Conservation (phyloP, 331 rosid species). For the Pyrus hybrid region DNA sequence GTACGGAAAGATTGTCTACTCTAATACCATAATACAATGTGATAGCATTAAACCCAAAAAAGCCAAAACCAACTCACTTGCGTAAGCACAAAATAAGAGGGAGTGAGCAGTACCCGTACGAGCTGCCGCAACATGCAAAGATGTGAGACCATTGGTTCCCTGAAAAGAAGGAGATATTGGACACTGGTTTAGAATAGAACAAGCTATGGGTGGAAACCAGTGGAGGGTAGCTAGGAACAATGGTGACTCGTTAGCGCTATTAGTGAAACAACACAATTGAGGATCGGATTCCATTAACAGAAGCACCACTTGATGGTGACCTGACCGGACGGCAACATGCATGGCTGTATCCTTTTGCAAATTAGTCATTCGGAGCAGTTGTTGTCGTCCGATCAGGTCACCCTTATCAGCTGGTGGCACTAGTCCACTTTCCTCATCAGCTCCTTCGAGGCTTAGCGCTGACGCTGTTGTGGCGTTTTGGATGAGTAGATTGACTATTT, state of each 20-base stretch:
- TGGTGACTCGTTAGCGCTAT: not conserved
- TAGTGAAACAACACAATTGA: not conserved
- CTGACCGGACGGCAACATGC: not conserved
- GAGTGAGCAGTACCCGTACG: not conserved
- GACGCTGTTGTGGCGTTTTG: too few species aligned
- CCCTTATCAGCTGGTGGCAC: not conserved
- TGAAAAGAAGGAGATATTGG: not conserved
- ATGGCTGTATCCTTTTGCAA: not conserved
- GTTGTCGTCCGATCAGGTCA: not conserved
- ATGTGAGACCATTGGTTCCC: conserved; percentile 4
- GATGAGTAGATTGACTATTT: too few species aligned
- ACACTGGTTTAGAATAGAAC: not conserved
- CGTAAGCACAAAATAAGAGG: too few species aligned
- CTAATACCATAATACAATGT: too few species aligned
- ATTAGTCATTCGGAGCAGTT: not conserved
- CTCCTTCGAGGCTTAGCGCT: too few species aligned
- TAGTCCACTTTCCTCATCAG: too few species aligned
- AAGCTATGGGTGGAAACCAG: not conserved
- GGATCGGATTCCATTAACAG: not conserved
- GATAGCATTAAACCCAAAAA: too few species aligned
- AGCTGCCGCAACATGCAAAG: conserved; percentile 13
- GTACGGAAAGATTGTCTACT: too few species aligned
- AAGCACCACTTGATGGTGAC: not conserved
- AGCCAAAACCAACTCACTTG: too few species aligned
- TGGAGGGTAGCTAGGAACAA: conserved; percentile 8